These are phyloP conservation scores for Botryobasidium botryosum DNA, from an alignment of 768 basidiomycete genomes.

Conservation along the genomic window DNA sequence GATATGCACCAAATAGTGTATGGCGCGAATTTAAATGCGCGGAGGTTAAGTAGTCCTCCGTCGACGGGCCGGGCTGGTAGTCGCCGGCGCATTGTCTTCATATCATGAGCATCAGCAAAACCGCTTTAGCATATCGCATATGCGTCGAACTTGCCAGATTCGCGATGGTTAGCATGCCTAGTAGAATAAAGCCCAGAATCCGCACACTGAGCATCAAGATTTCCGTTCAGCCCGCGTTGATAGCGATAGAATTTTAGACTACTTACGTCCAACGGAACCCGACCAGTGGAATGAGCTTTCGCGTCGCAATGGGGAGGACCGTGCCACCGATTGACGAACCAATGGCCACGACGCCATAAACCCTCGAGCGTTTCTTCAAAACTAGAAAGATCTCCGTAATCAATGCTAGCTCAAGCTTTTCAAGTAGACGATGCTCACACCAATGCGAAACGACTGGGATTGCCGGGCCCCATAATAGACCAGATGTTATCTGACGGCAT, in stretches of 20 bases:
- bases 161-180: constrained; percentile 14
- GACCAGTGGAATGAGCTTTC: constrained; percentile 11
- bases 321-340: constrained; percentile 32
- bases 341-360: constrained; percentile 43
- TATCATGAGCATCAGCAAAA: too few relatives aligned
- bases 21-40: constrained; percentile 13
- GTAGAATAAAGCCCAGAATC: constrained; percentile 12
- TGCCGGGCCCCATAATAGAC: constrained; percentile 46
- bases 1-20: constrained; percentile 14
- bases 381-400: too few relatives aligned
- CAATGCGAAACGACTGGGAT: constrained; percentile 49
- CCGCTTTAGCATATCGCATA: too few relatives aligned
- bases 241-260: too few relatives aligned
- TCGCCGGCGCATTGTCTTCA: constrained; percentile 12
- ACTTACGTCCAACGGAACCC: too few relatives aligned
- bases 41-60: constrained; percentile 8
- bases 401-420: background rate
- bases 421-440: constrained; percentile 29
- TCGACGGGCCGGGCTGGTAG: constrained; percentile 3
- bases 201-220: too few relatives aligned
- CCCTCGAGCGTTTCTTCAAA: constrained; percentile 31
- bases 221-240: too few relatives aligned
- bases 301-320: constrained; percentile 17
- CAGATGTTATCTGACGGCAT: too few relatives aligned
- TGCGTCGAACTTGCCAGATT: too few relatives aligned